Evolutionary conservation across 2,329 filamentous ascomycete species (phyloP), one percentile per base, ranked within the genome.

Genomic region (Cercospora citrullina): DNA sequence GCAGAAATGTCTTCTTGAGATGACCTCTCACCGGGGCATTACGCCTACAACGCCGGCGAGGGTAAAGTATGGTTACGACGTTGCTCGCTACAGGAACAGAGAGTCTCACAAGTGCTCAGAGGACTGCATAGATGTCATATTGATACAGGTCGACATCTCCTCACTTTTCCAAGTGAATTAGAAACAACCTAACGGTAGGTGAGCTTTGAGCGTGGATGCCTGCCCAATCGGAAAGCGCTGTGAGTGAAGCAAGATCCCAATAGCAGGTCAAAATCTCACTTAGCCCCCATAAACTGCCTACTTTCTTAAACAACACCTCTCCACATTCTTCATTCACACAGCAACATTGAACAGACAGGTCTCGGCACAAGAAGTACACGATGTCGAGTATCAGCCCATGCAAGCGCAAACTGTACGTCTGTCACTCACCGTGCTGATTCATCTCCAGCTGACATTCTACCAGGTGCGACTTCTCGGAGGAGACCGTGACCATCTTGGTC

Each of bases 401-500:
- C 23, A 66, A 66, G 48, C 64, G 64, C 64, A 66, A 66, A 23
- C 48, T 57, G 64, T 62, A 26, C 12, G 5, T 30, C 51, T 55
- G 3, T 39, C 23, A 8, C 8, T 60, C n/a, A n/a, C 21, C 21
- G 7, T 16, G 7, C 39, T 48, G 18, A 21, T 12, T 26, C n/a
- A 14, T 14, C 1, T 21, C 26, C 21, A 28, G 30, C 48, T 55
- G 30, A 55, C 61, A n/a, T 39, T 39, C 30, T 18, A 16, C 3
- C 21, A 68, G 66, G 7, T 39, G 45, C 57, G 66, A 68, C 31
- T 68, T 60, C 57, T 64, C 45, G 53, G 66, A 68, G 30, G 12
- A 26, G 5, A 60, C 61, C 1, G 39, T 64, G 23, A 64, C 45
- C 21, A 57, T 68, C 26, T 2, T 64, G 8, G 59, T 66, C 53